Conservation (phyloP, 2,329 filamentous ascomycete genomes). For the Pseudogymnoascus destructans region DNA sequence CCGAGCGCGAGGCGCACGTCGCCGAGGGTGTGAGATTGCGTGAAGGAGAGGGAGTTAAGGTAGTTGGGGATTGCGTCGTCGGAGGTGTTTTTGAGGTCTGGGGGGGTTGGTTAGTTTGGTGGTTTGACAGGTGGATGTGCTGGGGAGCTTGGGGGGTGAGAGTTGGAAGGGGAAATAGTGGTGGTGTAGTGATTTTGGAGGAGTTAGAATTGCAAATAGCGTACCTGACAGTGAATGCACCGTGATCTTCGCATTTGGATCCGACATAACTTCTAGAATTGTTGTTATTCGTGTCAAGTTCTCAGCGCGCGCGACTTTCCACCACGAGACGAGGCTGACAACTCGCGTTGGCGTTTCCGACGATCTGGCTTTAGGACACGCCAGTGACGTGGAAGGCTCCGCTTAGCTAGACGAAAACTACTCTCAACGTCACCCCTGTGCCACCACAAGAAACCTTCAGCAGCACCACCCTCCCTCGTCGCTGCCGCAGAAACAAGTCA, state of each 20-base stretch:
- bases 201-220: neutral
- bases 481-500: conserved; percentile 4
- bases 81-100: conserved; percentile 92
- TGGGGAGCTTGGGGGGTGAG: neutral
- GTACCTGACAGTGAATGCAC: conserved; percentile 24
- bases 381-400: neutral
- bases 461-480: neutral
- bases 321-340: conserved; percentile 1
- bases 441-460: conserved; percentile 15
- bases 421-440: neutral
- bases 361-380: conserved; percentile 1
- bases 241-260: conserved; percentile 22
- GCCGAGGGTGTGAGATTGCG: conserved; percentile 64
- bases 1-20: conserved; percentile 76
- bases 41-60: conserved; percentile 76
- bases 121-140: neutral
- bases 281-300: conserved; percentile 8
- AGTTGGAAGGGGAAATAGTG: neutral
- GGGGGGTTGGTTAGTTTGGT: conserved; percentile 11
- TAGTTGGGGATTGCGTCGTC: conserved; percentile 93
- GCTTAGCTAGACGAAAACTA: neutral
- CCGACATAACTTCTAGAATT: conserved; percentile 19
- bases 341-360: neutral
- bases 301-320: conserved; percentile 6
- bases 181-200: neutral